Base-by-base conservation (phyloP, 2,329 filamentous ascomycete genomes). In the Colletotrichum godetiae region DNA sequence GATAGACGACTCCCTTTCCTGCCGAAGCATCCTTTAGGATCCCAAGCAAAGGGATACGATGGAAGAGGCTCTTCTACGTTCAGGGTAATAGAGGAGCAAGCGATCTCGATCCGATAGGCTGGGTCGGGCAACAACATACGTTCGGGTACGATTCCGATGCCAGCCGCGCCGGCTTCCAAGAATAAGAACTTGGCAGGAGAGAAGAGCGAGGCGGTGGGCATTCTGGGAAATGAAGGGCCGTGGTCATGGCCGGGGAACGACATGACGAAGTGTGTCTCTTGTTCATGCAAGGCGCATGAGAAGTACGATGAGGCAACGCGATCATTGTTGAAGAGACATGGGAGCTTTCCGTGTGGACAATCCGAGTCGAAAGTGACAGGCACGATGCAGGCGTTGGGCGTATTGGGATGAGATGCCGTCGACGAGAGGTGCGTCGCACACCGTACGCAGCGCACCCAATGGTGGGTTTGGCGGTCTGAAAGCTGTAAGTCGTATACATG, bases 211-310 rank as follows among this genome's bases (percentile, higher is more conserved):
- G 62, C 63, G 55, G 59, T 53, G 46, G 37, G 53, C 66, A 24
- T 49, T 49, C 19, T 49, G 42, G 42, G 42, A 49, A 46, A n/a
- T 31, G 37, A 22, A 55, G 53, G 55, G 69, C 53, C 55, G 33
- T 37, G 72, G 42, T 55, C 33, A 27, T 64, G 60, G 31, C 55
- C 67, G 37, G 35, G 55, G 27, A 61, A 62, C 46, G 61, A 29
- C n/a, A 60, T 58, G 64, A 69, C 53, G 62, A 68, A 52, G n/a
- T 49, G 42, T n/a, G 7, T 49, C 62, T 63, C 72, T 64, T 49
- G 53, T 75, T 62, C 67, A 75, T 74, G 72, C 74, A 71, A 56
- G 60, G 60, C 60, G 67, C 60, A 57, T 62, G 60, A 57, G 67
- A 65, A 61, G 67, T 35, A 73, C 67, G 67, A 73, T 65, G 70